Percentiles rank a stretch among this genome's conserved stretches.
phyloP scores from a whole-genome alignment of 257 asterid species.

The Solanum ossicruentum region DNA sequence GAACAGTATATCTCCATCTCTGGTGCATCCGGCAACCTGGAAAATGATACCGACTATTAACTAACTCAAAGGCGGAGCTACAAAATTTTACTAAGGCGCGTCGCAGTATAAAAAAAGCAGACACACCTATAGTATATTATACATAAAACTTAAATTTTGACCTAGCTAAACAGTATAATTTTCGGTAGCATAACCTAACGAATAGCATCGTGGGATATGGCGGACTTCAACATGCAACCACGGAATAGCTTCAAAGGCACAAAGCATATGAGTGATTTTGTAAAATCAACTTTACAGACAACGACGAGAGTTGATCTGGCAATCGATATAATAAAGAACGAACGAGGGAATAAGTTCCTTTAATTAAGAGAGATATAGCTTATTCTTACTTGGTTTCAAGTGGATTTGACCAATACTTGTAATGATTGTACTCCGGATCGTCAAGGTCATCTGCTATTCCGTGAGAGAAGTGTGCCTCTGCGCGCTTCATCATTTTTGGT shows the following conservation, averaged over 20 bases:
- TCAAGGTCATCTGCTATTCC: conserved; percentile 12
- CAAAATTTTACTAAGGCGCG: background rate
- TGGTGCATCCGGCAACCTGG: conserved; percentile 81
- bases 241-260: background rate
- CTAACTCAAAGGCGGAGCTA: background rate
- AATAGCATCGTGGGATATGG: background rate
- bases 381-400: conserved; percentile 2
- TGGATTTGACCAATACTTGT: conserved; percentile 13
- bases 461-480: conserved; percentile 4
- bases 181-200: background rate
- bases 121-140: background rate
- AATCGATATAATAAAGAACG: background rate
- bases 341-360: too few relatives aligned
- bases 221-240: background rate
- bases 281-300: background rate
- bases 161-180: background rate
- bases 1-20: conserved; percentile 73
- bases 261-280: background rate
- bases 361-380: background rate
- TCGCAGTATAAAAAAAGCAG: too few relatives aligned
- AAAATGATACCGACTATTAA: background rate
- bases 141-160: background rate
- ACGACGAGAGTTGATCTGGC: background rate
- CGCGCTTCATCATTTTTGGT: conserved; percentile 9
- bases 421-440: conserved; percentile 2